A percentile compares a stretch with the other conserved stretches of the same genome.
These are phyloP conservation scores for Nyssa sinensis DNA, from an alignment of 148 eudicot species.

Conservation along the genomic window DNA sequence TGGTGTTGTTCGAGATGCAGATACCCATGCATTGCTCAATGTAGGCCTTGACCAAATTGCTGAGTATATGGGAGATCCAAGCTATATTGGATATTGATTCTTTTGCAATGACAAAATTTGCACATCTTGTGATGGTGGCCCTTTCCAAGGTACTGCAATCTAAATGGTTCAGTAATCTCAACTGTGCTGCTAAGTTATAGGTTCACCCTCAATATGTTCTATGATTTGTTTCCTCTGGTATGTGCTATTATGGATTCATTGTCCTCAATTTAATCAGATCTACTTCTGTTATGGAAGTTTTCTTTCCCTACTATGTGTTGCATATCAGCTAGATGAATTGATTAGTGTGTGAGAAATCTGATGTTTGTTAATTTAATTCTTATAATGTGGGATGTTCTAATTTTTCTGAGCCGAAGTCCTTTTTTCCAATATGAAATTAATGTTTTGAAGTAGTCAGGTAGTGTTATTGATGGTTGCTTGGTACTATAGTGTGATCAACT, in stretches of 20 bases:
- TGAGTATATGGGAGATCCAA: constrained; percentile 81
- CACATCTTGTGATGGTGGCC: neutral
- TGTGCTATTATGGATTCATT: neutral
- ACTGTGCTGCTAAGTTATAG: neutral
- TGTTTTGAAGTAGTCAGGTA: too few species aligned
- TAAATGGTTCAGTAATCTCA: neutral
- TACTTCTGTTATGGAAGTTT: neutral
- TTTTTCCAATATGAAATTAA: too few species aligned
- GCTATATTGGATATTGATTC: constrained; percentile 68
- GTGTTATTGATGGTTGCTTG: too few species aligned
- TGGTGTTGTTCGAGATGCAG: constrained; percentile 80
- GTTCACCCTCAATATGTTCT: neutral
- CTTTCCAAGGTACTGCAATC: constrained; percentile 10
- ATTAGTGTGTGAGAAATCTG: neutral
- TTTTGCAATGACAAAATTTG: neutral
- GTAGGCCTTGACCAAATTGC: constrained; percentile 86
- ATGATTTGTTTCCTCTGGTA: neutral
- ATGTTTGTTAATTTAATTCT: neutral
- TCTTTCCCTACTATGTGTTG: neutral
- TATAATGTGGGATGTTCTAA: neutral
- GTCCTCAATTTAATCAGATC: too few species aligned
- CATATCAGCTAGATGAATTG: neutral
- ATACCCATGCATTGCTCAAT: constrained; percentile 57
- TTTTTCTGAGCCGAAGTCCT: neutral
- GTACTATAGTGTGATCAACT: neutral